phyloP scores from a whole-genome alignment of 2,329 filamentous ascomycete genomes.

The Calonectria pseudoreteaudii region DNA sequence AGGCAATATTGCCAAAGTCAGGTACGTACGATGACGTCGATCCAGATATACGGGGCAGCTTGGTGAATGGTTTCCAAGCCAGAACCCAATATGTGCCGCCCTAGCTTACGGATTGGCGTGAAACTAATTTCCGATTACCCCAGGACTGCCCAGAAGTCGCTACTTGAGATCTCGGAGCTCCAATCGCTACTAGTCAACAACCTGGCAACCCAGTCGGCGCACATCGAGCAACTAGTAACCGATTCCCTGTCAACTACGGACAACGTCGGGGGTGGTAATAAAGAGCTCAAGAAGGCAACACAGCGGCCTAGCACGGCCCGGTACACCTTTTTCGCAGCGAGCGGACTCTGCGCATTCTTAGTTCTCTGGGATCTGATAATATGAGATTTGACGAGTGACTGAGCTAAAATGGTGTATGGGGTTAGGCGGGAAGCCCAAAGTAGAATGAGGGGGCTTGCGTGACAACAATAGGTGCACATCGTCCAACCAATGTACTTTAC shows the following conservation, averaged over 20 bases:
- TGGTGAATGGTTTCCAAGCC: slow-evolving; percentile 7
- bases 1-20: slow-evolving; percentile 92
- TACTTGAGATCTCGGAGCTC: slow-evolving; percentile 92
- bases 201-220: slow-evolving; percentile 84
- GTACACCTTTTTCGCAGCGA: slow-evolving; percentile 84
- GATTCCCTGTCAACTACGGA: slow-evolving; percentile 86
- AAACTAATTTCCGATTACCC: slow-evolving; percentile 31
- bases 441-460: slow-evolving; percentile 13
- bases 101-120: slow-evolving; percentile 15
- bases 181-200: slow-evolving; percentile 91
- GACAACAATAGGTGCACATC: slow-evolving; percentile 17
- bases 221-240: slow-evolving; percentile 88
- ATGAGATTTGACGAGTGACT: slow-evolving; percentile 25
- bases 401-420: slow-evolving; percentile 9
- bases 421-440: slow-evolving; percentile 4
- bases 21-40: slow-evolving; percentile 67
- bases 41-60: not conserved
- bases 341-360: slow-evolving; percentile 79
- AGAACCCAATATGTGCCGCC: slow-evolving; percentile 6
- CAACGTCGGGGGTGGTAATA: slow-evolving; percentile 91
- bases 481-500: slow-evolving; percentile 10
- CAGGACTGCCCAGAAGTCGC: slow-evolving; percentile 88
- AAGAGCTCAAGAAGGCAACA: slow-evolving; percentile 86
- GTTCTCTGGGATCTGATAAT: slow-evolving; percentile 82
- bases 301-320: slow-evolving; percentile 78